Base-by-base conservation (phyloP, 1,284 basidiomycete genomes). In the Tilletia walkeri region DNA sequence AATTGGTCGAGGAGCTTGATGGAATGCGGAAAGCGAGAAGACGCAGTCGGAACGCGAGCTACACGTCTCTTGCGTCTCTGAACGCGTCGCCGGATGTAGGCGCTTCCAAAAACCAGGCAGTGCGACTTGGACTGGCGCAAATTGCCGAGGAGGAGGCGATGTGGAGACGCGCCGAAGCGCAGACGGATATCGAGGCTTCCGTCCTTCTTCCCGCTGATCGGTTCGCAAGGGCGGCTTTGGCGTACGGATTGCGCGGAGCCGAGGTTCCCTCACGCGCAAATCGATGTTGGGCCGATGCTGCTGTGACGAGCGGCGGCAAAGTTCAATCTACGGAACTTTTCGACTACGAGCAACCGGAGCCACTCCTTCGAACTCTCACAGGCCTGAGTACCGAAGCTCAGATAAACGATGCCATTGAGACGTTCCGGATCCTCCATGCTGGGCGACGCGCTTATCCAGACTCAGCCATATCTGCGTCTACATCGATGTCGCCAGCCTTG, bases 331-430 rank as follows among this genome's bases (percentile, higher is more conserved):
- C 45, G 14, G 9, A n/a, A 16, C 30, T 41, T 18, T 49, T 54
- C 48, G 59, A 41, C 18, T 53, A 24, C 67, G 66, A 4, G 45
- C 36, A 45, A 5, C 14, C 10, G 24, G 36, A 49, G 4, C 75
- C 77, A 6, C 59, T 65, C 34, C 63, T 82, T 39, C 71, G 78
- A 16, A 82, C 81, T 2, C 69, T 83, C n/a, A 70, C 82, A 0
- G 82, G 82, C 1, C 70, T 83, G 67, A 79, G 77, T 70, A 76
- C 72, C n/a, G 76, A 76, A 1, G 78, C 82, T 48, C 80, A 83
- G 65, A 81, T 83, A 16, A 81, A 82, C 53, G 70, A 72, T 5
- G 77, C 79, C 10, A 66, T 83, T 12, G 71, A 78, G 36, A 74
- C 78, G 10, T 82, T 77, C 65, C 72, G 82, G 4, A 67, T 75